phyloP scores from a whole-genome alignment of 2,329 filamentous ascomycete genomes.

The Pyricularia pennisetigena region DNA sequence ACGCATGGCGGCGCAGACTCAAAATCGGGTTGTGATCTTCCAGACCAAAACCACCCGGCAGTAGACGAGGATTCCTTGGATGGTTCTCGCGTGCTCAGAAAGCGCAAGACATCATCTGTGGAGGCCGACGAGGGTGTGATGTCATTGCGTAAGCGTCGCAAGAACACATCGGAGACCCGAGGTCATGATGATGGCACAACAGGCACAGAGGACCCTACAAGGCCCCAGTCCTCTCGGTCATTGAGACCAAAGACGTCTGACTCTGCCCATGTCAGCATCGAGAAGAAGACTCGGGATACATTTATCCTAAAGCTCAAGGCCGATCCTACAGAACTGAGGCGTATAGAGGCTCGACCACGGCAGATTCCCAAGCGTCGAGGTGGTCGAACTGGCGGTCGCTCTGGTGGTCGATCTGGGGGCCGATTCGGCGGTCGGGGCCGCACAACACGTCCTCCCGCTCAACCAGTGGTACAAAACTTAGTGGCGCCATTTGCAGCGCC shows the following conservation, averaged over 20 bases:
- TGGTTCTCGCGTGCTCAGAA: slow-evolving; percentile 68
- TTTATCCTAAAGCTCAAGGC: slow-evolving; percentile 50
- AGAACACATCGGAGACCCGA: slow-evolving; percentile 34
- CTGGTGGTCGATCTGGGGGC: not conserved
- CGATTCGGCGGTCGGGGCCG: not conserved
- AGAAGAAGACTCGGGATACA: slow-evolving; percentile 29
- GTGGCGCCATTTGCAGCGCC: slow-evolving; percentile 38
- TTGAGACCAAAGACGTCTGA: slow-evolving; percentile 39
- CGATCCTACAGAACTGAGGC: slow-evolving; percentile 44
- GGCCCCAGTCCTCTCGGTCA: slow-evolving; percentile 43
- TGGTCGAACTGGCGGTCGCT: not conserved
- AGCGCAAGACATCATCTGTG: slow-evolving; percentile 71
- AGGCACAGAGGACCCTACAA: slow-evolving; percentile 18
- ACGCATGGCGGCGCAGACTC: slow-evolving; percentile 48
- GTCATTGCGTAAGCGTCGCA: slow-evolving; percentile 43
- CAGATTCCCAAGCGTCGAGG: not conserved
- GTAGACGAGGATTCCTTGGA: slow-evolving; percentile 65
- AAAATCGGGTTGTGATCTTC: slow-evolving; percentile 59
- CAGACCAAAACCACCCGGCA: slow-evolving; percentile 65
- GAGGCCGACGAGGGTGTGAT: slow-evolving; percentile 47
- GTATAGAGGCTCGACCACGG: not conserved
- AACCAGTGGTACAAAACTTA: not conserved
- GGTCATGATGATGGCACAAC: slow-evolving; percentile 20
- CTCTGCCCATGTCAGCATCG: slow-evolving; percentile 23
- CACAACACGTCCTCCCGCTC: not conserved